Evolutionary conservation across 768 basidiomycete species (phyloP).

Genomic region (Asterophora parasitica): DNA sequence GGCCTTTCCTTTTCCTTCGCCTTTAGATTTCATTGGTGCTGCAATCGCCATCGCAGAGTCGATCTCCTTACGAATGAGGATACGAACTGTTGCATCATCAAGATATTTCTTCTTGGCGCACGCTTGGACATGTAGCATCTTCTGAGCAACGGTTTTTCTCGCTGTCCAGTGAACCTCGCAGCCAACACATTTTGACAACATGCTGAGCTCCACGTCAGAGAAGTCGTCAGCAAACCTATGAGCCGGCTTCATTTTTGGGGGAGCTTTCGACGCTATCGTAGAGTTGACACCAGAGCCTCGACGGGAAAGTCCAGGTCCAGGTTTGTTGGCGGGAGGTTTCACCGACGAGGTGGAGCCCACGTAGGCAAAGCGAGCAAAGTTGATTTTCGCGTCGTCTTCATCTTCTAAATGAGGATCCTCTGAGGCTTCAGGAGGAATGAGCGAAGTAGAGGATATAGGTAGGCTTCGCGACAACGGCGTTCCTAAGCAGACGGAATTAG

Average conservation of each 20-base stretch:
- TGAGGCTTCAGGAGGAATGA: neutral
- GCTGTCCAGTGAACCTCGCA: conserved; percentile 69
- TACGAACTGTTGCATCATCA: conserved; percentile 48
- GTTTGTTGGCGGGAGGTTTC: conserved; percentile 1
- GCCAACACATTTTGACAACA: conserved; percentile 53
- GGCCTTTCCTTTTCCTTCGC: conserved; percentile 23
- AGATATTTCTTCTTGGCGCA: conserved; percentile 63
- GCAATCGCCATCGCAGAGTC: conserved; percentile 9
- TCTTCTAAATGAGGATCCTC: conserved; percentile 20
- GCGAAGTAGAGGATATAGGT: neutral
- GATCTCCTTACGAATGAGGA: conserved; percentile 49
- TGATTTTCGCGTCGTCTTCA: conserved; percentile 22
- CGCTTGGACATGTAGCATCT: conserved; percentile 58
- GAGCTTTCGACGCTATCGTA: conserved; percentile 6
- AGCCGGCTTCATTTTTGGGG: conserved; percentile 12
- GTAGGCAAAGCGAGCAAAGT: conserved; percentile 41
- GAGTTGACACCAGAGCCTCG: conserved; percentile 9
- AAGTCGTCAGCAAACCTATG: conserved; percentile 31
- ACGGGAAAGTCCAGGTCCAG: conserved; percentile 10
- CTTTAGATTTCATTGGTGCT: conserved; percentile 13
- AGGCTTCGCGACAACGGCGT: too few relatives aligned
- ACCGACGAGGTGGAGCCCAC: conserved; percentile 5
- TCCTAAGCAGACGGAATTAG: neutral
- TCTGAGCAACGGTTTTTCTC: conserved; percentile 57
- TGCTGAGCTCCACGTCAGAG: conserved; percentile 41